Evolutionary conservation across 768 basidiomycete genomes (phyloP).

Genomic region (Rhodosporidiobolus sp.): DNA sequence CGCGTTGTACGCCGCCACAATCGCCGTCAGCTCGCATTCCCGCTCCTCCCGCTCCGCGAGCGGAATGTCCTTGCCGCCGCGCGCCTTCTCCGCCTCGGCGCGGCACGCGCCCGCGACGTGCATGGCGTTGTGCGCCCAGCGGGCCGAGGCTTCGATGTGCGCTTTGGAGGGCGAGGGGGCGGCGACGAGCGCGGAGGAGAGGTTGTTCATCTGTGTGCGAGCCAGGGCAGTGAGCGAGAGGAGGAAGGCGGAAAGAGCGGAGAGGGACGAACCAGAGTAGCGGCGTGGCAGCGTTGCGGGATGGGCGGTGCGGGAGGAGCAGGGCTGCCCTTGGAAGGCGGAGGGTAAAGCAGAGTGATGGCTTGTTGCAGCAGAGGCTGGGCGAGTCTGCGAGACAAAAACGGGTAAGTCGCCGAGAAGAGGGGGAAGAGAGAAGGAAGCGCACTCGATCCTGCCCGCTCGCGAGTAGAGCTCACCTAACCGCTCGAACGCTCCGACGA

Average conservation of each 20-base stretch:
- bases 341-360: conserved; percentile 32
- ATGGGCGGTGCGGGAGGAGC: conserved; percentile 17
- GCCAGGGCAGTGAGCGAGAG: background rate
- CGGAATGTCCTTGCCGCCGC: conserved; percentile 5
- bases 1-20: conserved; percentile 34
- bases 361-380: conserved; percentile 37
- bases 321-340: conserved; percentile 24
- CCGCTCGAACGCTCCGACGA: conserved; percentile 35
- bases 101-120: conserved; percentile 20
- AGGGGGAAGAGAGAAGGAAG: background rate
- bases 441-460: conserved; percentile 31
- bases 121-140: conserved; percentile 32
- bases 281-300: conserved; percentile 33
- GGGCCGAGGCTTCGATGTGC: conserved; percentile 23
- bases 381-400: conserved; percentile 16
- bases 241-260: background rate
- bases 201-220: conserved; percentile 38
- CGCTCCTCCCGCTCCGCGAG: conserved; percentile 31
- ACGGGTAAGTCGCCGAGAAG: background rate
- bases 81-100: conserved; percentile 15
- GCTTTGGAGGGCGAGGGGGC: conserved; percentile 12
- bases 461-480: conserved; percentile 37
- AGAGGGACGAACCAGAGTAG: conserved; percentile 29
- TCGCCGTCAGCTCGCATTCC: conserved; percentile 38
- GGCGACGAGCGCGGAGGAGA: conserved; percentile 35